Evolutionary conservation across 2,329 filamentous ascomycete genomes (phyloP).

Genomic region (Grosmannia huntii): DNA sequence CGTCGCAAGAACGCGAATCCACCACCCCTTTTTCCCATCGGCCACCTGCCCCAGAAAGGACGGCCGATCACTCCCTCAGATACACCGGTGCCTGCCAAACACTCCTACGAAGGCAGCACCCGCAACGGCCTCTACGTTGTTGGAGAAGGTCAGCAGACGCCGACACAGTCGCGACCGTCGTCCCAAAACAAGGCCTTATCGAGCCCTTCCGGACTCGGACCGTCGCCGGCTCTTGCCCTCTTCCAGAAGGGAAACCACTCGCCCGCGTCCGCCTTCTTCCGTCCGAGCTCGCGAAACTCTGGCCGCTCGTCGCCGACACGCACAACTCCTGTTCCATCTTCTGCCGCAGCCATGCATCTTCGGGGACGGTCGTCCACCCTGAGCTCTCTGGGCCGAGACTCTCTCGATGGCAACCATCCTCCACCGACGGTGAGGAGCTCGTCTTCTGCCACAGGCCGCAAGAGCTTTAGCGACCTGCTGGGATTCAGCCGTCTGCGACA

Average conservation of each 20-base stretch:
- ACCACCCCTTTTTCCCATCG: conserved; percentile 70
- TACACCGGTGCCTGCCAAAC: conserved; percentile 1
- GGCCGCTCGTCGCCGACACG: conserved; percentile 57
- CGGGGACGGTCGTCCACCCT: conserved; percentile 80
- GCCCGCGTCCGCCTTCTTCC: conserved; percentile 36
- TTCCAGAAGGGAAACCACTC: conserved; percentile 26
- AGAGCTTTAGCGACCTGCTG: conserved; percentile 85
- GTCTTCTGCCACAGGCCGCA: conserved; percentile 68
- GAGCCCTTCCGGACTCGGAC: conserved; percentile 16
- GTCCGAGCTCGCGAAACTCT: conserved; percentile 34
- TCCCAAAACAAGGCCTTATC: conserved; percentile 17
- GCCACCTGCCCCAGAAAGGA: conserved; percentile 51
- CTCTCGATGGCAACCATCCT: conserved; percentile 55
- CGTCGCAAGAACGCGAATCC: conserved; percentile 42
- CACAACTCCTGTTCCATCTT: conserved; percentile 18
- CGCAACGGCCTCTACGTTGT: background rate
- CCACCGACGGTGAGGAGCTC: conserved; percentile 63
- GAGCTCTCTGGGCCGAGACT: conserved; percentile 65
- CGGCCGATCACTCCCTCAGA: conserved; percentile 1
- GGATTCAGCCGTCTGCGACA: conserved; percentile 67
- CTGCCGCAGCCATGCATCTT: conserved; percentile 27
- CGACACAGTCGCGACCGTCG: conserved; percentile 18
- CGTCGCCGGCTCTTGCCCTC: conserved; percentile 20
- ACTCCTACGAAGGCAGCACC: background rate
- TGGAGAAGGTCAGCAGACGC: conserved; percentile 14